Conservation (phyloP, 1,284 basidiomycete species). For the Irpex rosettiformis region DNA sequence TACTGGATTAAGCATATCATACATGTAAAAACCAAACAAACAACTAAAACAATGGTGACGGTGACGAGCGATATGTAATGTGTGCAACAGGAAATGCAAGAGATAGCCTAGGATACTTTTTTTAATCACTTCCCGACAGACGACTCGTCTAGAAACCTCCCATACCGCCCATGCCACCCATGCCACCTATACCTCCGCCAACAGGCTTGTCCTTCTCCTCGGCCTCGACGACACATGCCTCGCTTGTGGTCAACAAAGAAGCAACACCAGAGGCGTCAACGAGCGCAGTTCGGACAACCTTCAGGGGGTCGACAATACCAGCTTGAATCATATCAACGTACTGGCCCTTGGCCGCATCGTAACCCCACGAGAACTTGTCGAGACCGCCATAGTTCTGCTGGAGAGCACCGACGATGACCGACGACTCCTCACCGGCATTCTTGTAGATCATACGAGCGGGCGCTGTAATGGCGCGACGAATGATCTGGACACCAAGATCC, state of each 20-base stretch:
- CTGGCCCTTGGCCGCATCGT: slow-evolving; percentile 89
- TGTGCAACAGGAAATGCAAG: slow-evolving; percentile 1
- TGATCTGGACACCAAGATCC: slow-evolving; percentile 93
- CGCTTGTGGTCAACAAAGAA: slow-evolving; percentile 88
- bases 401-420: slow-evolving; percentile 89
- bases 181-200: slow-evolving; percentile 28
- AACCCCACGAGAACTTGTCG: slow-evolving; percentile 84
- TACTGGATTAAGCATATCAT: slow-evolving; percentile 4
- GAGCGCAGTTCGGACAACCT: slow-evolving; percentile 91
- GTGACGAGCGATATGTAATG: slow-evolving; percentile 3
- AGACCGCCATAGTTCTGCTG: slow-evolving; percentile 61
- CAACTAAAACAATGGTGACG: no score
- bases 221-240: slow-evolving; percentile 90
- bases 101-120: slow-evolving; percentile 16
- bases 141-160: slow-evolving; percentile 30
- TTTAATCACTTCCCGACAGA: not conserved
- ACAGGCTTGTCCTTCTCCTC: slow-evolving; percentile 78
- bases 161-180: slow-evolving; percentile 52
- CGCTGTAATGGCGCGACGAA: slow-evolving; percentile 82
- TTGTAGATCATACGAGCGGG: slow-evolving; percentile 88
- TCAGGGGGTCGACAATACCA: slow-evolving; percentile 93
- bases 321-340: slow-evolving; percentile 93
- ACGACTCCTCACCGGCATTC: slow-evolving; percentile 95
- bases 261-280: slow-evolving; percentile 88
- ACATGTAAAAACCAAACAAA: slow-evolving; percentile 9